A percentile compares a stretch with the other conserved stretches of the same genome.
These are phyloP conservation scores for Phytophthora pseudosyringae DNA, from an alignment of 352 stramenopile genomes.

Conservation along the genomic window DNA sequence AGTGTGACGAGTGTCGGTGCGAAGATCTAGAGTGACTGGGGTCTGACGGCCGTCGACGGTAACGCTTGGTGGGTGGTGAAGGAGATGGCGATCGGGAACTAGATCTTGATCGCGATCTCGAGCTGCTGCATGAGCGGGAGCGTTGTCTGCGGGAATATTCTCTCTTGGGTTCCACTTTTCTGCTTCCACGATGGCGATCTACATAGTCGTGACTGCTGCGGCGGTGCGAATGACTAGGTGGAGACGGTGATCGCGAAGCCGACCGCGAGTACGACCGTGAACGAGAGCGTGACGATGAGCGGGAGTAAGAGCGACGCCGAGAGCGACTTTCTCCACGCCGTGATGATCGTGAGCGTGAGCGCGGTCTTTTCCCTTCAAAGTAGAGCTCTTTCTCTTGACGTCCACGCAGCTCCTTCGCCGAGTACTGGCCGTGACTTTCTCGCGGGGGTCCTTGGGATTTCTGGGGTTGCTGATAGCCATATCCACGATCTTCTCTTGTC, in stretches of 20 bases:
- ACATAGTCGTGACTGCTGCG: constrained; percentile 33
- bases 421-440: constrained; percentile 20
- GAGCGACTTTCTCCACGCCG: constrained; percentile 33
- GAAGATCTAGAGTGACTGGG: constrained; percentile 26
- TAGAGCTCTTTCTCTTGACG: constrained; percentile 25
- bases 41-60: constrained; percentile 37
- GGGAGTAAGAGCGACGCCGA: constrained; percentile 42
- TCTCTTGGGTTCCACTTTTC: constrained; percentile 27
- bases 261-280: constrained; percentile 45
- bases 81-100: constrained; percentile 44
- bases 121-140: constrained; percentile 43
- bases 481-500: constrained; percentile 34
- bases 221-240: constrained; percentile 23
- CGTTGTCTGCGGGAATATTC: constrained; percentile 31
- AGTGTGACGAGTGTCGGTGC: constrained; percentile 32
- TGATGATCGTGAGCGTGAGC: constrained; percentile 45
- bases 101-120: constrained; percentile 44
- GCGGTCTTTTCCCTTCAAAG: constrained; percentile 30
- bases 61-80: constrained; percentile 34
- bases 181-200: constrained; percentile 21
- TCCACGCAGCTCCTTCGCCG: not conserved
- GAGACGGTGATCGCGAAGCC: constrained; percentile 32
- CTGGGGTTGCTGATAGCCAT: constrained; percentile 23
- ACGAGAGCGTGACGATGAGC: constrained; percentile 47
- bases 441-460: constrained; percentile 5